These are phyloP conservation scores for Teunomyces aglyptinius DNA, from an alignment of 805 yeast genomes.

Conservation along the genomic window DNA sequence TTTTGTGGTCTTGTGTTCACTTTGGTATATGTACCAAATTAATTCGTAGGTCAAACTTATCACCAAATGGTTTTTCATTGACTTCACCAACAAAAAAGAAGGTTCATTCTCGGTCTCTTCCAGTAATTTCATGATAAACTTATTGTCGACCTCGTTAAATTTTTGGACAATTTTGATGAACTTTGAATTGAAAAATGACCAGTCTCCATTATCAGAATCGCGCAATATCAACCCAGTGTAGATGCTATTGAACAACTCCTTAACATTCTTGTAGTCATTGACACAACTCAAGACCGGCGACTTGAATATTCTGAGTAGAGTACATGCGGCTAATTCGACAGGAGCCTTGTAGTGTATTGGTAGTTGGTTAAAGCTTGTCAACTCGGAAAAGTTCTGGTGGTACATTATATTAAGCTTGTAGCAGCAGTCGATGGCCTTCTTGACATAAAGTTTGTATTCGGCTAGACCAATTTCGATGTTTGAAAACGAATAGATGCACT, in stretches of 20 bases:
- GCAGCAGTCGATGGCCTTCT: conserved; percentile 24
- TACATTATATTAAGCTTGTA: conserved; percentile 25
- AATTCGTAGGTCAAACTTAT: conserved; percentile 39
- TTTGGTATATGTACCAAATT: conserved; percentile 36
- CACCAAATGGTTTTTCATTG: conserved; percentile 34
- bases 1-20: conserved; percentile 11
- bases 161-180: conserved; percentile 23
- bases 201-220: conserved; percentile 15
- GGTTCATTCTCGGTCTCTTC: conserved; percentile 7
- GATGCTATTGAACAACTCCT: conserved; percentile 20
- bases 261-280: conserved; percentile 24
- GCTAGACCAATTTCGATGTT: conserved; percentile 16
- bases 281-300: conserved; percentile 28
- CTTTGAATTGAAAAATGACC: conserved; percentile 24
- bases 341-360: conserved; percentile 43
- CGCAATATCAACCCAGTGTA: conserved; percentile 15
- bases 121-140: conserved; percentile 6
- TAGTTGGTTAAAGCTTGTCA: conserved; percentile 24
- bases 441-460: conserved; percentile 31
- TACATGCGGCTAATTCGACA: conserved; percentile 30
- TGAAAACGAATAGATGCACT: conserved; percentile 35
- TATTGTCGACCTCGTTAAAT: conserved; percentile 18
- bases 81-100: conserved; percentile 29
- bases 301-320: conserved; percentile 32
- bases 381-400: conserved; percentile 18